Conservation (phyloP, 805 yeast species). For the Vanderwaltozyma polyspora region DNA sequence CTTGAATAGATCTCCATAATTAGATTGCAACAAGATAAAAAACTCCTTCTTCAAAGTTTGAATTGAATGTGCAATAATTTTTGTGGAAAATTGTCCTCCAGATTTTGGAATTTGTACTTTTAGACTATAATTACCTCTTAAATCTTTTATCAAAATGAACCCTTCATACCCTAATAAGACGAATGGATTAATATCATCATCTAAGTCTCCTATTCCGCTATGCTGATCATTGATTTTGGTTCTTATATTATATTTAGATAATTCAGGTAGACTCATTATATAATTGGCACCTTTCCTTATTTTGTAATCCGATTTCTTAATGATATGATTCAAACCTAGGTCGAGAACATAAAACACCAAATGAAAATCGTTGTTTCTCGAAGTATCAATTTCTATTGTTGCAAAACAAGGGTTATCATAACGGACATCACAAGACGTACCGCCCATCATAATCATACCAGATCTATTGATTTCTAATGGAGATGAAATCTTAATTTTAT, state of each 20-base stretch:
- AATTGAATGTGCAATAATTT: constrained; percentile 45
- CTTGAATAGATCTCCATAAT: constrained; percentile 67
- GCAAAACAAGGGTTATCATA: constrained; percentile 81
- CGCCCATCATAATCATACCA: constrained; percentile 38
- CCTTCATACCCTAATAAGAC: constrained; percentile 48
- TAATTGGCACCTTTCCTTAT: constrained; percentile 32
- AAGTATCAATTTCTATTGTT: constrained; percentile 54
- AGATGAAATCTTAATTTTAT: constrained; percentile 45
- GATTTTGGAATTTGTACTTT: constrained; percentile 49
- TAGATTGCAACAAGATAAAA: constrained; percentile 60
- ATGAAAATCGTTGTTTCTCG: constrained; percentile 26
- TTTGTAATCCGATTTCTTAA: constrained; percentile 36
- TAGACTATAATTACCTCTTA: constrained; percentile 27
- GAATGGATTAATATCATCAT: constrained; percentile 39
- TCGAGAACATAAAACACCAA: constrained; percentile 74
- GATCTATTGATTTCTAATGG: constrained; percentile 61
- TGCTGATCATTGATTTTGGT: constrained; percentile 4
- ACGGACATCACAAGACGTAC: constrained; percentile 60
- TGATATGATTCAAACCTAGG: constrained; percentile 70
- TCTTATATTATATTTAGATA: constrained; percentile 14
- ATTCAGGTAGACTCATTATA: constrained; percentile 55
- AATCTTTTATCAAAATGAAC: constrained; percentile 40
- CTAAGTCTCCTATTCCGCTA: constrained; percentile 36
- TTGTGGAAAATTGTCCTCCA: constrained; percentile 13
- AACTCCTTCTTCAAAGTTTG: constrained; percentile 54